Conservation (phyloP, 192 early-diverging fungal species). For the Backusella circina region DNA sequence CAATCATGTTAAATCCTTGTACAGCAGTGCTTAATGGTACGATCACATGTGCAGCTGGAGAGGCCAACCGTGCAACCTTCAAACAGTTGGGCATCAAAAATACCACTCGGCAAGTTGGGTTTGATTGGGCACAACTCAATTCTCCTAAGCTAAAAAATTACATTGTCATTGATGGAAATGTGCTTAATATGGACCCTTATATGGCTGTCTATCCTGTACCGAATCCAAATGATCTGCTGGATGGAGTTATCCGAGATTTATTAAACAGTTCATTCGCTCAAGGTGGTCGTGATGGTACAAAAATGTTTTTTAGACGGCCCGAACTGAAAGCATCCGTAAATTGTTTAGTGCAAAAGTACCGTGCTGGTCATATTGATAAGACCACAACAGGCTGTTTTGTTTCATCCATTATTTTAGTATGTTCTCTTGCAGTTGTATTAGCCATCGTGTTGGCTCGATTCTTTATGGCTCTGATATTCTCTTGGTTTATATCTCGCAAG, state of each 20-base stretch:
- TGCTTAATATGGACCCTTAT: constrained; percentile 70
- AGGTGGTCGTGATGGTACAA: constrained; percentile 62
- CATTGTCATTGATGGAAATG: constrained; percentile 73
- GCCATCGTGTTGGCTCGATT: constrained; percentile 63
- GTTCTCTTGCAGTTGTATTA: constrained; percentile 57
- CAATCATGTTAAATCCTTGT: constrained; percentile 41
- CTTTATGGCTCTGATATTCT: constrained; percentile 73
- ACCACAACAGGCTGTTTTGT: constrained; percentile 73
- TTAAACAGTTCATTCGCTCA: constrained; percentile 37
- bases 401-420: constrained; percentile 55
- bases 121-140: constrained; percentile 61
- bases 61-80: constrained; percentile 16
- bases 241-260: constrained; percentile 55
- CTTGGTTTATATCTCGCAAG: constrained; percentile 69
- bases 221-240: constrained; percentile 48
- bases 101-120: constrained; percentile 52
- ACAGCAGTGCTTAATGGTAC: constrained; percentile 34
- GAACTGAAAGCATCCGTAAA: constrained; percentile 46
- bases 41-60: constrained; percentile 38
- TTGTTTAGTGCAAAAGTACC: constrained; percentile 61
- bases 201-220: constrained; percentile 36
- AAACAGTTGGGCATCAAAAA: constrained; percentile 23
- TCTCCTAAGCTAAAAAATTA: constrained; percentile 37
- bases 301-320: constrained; percentile 58
- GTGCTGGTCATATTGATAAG: constrained; percentile 72